Percentiles rank a stretch among this genome's conserved stretches.
These are phyloP conservation scores for Hypomontagnella submonticulosa DNA, from an alignment of 495 filamentous ascomycete species.

Conservation along the genomic window DNA sequence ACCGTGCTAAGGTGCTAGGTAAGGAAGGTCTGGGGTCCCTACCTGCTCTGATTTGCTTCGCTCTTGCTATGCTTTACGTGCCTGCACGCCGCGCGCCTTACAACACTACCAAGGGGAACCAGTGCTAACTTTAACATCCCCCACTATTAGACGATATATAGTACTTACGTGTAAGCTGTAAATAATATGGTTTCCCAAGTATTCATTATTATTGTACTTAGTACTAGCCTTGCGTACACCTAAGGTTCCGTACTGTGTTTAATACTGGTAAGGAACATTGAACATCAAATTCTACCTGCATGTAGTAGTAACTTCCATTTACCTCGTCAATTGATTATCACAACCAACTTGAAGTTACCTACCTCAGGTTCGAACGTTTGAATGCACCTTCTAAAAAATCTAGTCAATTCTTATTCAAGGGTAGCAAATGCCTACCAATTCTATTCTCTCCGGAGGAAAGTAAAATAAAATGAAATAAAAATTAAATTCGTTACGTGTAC, in stretches of 20 bases:
- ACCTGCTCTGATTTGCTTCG: constrained; percentile 12
- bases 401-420: too few species aligned
- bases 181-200: neutral
- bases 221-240: too few species aligned
- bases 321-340: too few species aligned
- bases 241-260: constrained; percentile 13
- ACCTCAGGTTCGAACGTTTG: too few species aligned
- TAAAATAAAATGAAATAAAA: too few species aligned
- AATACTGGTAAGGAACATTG: constrained; percentile 2
- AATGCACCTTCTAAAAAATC: too few species aligned
- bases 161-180: neutral
- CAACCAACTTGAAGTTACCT: too few species aligned
- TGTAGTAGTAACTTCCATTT: neutral
- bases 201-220: constrained; percentile 9
- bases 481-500: neutral
- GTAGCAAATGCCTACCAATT: too few species aligned
- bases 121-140: constrained; percentile 16
- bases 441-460: too few species aligned
- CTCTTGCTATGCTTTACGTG: constrained; percentile 28
- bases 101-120: constrained; percentile 11
- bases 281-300: neutral
- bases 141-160: constrained; percentile 10
- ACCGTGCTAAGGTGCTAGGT: constrained; percentile 29
- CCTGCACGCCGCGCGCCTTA: constrained; percentile 38
- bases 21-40: constrained; percentile 5